Base-by-base conservation (phyloP, 257 asterid species). In the Solanum ossicruentum region DNA sequence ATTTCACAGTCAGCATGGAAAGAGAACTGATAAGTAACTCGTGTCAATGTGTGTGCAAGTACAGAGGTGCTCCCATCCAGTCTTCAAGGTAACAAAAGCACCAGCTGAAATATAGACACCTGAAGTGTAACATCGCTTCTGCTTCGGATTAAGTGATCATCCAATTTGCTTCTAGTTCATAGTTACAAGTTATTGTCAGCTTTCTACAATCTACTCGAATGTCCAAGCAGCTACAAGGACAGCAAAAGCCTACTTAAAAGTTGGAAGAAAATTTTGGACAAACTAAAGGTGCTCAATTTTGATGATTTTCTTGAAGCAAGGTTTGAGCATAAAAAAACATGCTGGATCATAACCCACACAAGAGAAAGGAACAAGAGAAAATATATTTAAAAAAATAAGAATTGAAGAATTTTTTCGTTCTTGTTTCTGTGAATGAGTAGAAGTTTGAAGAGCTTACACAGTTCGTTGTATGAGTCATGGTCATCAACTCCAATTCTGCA, bases 401-500 rank as follows among this genome's bases (percentile, higher is more conserved):
- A 63, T 21, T 23, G 12, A 66, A 28, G 17, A 26, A 12, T 26
- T 26, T 66, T n/a, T 47, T 49, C 12, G 39, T 77, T 51, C 82
- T 13, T 3, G 8, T 9, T 9, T 49, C 16, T 26, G 23, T 51
- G 43, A 77, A 16, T 51, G 63, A 51, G 47, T 77, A 21, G 15
- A 41, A 66, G 55, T 82, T 67, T 63, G 86, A 87, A 83, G 81
- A 84, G 90, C 99, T 92, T 89, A 96, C 98, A 96, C 63, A 96
- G 95, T 88, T 93, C 98, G 69, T 92, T 88, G 87, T 95, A 96
- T 2, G 98, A 96, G 88, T 95, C 99, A 83, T 86, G 97, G 88
- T 93, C 86, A 91, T 96, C 98, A 80, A 96, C 98, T 77, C 99
- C 99, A 58, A 95, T 96, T 77, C 99, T 93, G 91, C 99, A 96